A percentile compares a stretch with the other conserved stretches of the same genome.
phyloP scores from a whole-genome alignment of 495 filamentous ascomycete genomes.

The Tuber borchii region DNA sequence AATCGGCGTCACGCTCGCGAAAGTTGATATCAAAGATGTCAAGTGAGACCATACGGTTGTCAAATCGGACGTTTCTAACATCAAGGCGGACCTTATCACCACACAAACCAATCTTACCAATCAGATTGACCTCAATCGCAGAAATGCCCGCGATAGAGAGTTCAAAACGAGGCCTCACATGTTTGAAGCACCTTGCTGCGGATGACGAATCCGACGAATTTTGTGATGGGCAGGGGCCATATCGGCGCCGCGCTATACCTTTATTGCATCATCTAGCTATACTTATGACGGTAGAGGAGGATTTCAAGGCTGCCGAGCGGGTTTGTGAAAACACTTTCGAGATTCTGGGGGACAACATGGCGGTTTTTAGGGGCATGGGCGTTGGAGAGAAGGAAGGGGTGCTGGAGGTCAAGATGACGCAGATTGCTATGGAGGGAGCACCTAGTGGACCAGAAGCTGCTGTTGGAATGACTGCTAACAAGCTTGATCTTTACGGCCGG shows the following conservation, averaged over 20 bases:
- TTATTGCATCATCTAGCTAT: constrained; percentile 85
- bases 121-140: too few relatives aligned
- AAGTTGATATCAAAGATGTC: too few relatives aligned
- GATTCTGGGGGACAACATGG: constrained; percentile 48
- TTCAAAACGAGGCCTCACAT: constrained; percentile 58
- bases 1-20: too few relatives aligned
- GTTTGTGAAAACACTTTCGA: constrained; percentile 89
- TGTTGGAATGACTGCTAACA: constrained; percentile 74
- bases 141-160: constrained; percentile 69
- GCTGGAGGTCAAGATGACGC: constrained; percentile 88
- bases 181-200: constrained; percentile 25
- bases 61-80: too few relatives aligned
- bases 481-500: constrained; percentile 69
- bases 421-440: constrained; percentile 75
- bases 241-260: constrained; percentile 54
- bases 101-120: too few relatives aligned
- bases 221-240: constrained; percentile 42
- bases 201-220: constrained; percentile 27
- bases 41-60: too few relatives aligned
- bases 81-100: too few relatives aligned
- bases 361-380: constrained; percentile 34
- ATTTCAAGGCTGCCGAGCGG: constrained; percentile 69
- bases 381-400: constrained; percentile 30
- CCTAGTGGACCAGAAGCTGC: constrained; percentile 74
- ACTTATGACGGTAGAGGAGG: constrained; percentile 74